Evolutionary conservation across 345 rosid genomes (phyloP).

Genomic region (Corymbia maculata): DNA sequence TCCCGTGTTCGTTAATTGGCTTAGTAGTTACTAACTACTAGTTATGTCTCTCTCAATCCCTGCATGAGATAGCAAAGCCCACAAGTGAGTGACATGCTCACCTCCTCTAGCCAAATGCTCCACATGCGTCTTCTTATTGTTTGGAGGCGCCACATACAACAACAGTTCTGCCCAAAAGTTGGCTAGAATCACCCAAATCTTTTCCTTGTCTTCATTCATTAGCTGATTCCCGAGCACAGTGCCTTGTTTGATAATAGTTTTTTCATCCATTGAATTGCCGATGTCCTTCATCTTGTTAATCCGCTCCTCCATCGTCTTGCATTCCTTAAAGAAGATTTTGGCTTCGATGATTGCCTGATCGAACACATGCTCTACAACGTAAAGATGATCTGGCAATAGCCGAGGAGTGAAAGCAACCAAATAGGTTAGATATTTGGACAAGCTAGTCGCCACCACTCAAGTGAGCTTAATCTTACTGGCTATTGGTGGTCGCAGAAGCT

Average conservation of each 20-base stretch:
- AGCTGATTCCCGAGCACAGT: neutral
- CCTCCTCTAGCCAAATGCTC: neutral
- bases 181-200: neutral
- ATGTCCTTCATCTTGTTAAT: neutral
- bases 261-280: neutral
- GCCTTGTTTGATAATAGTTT: neutral
- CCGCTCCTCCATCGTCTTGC: neutral
- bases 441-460: neutral
- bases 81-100: neutral
- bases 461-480: neutral
- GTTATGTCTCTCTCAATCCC: neutral
- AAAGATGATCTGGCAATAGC: neutral
- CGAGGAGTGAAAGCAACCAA: neutral
- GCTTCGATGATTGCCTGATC: neutral
- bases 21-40: too few species aligned
- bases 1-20: too few species aligned
- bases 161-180: neutral
- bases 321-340: neutral
- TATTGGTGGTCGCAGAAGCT: neutral
- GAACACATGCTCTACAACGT: neutral
- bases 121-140: neutral
- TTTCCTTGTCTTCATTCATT: neutral
- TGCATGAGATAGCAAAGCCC: neutral
- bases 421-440: neutral
- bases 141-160: neutral